Evolutionary conservation across 352 stramenopile genomes (phyloP).

Genomic region (Phytophthora citrophthora): DNA sequence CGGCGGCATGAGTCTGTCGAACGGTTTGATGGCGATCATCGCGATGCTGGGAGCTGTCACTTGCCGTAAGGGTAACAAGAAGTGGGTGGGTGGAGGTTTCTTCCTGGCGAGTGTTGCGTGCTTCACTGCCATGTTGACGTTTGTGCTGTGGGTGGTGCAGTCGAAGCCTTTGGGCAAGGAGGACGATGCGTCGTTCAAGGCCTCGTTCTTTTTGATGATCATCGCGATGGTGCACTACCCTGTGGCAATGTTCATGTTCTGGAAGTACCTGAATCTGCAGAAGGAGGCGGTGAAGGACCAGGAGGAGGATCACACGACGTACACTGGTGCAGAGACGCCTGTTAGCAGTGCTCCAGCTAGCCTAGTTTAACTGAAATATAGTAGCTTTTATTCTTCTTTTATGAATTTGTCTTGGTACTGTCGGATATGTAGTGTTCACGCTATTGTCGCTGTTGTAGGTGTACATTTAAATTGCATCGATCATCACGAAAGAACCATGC

Average conservation of each 20-base stretch:
- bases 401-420: no score
- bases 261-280: conserved; percentile 26
- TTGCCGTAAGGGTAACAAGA: conserved; percentile 39
- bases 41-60: conserved; percentile 59
- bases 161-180: conserved; percentile 49
- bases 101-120: conserved; percentile 21
- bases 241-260: conserved; percentile 37
- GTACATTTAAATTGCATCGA: no score
- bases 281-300: conserved; percentile 1
- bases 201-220: conserved; percentile 64
- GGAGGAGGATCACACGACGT: conserved; percentile 19
- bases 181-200: conserved; percentile 55
- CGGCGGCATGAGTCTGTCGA: conserved; percentile 42
- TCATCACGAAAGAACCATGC: no score
- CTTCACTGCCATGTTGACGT: conserved; percentile 22
- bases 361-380: background rate
- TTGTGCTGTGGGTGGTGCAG: conserved; percentile 57
- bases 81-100: conserved; percentile 22
- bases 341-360: background rate
- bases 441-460: no score
- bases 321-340: conserved; percentile 8
- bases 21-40: conserved; percentile 55
- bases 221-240: conserved; percentile 65
- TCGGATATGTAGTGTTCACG: no score
- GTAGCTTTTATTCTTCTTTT: background rate